Evolutionary conservation across 768 basidiomycete genomes (phyloP).

Genomic region (Gautieria morchelliformis): DNA sequence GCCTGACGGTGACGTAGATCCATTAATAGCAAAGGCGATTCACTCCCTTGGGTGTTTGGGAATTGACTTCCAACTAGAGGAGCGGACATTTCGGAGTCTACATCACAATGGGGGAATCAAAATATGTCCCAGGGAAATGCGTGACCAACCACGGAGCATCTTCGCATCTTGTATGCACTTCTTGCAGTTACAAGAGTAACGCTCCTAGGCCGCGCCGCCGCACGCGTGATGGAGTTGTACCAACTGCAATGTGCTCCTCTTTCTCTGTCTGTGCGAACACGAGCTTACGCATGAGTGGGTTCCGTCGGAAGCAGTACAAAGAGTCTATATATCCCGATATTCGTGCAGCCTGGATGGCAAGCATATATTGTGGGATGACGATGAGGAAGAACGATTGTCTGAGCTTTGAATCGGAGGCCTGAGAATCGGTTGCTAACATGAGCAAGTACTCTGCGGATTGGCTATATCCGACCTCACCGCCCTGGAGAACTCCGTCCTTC

Average conservation of each 20-base stretch:
- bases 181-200: constrained; percentile 90
- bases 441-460: not conserved
- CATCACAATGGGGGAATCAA: not conserved
- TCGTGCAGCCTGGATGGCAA: constrained; percentile 95
- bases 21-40: constrained; percentile 55
- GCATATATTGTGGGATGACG: constrained; percentile 85
- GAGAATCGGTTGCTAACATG: not conserved
- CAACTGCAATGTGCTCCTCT: constrained; percentile 79
- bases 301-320: constrained; percentile 96
- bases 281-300: constrained; percentile 82
- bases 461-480: constrained; percentile 43
- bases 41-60: constrained; percentile 48
- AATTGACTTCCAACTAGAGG: constrained; percentile 58
- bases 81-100: constrained; percentile 23
- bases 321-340: constrained; percentile 96
- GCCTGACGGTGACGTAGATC: constrained; percentile 27
- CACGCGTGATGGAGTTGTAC: constrained; percentile 81
- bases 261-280: constrained; percentile 86
- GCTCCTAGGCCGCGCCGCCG: too few species aligned
- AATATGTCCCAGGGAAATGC: not conserved
- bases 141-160: constrained; percentile 65
- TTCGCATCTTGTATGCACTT: constrained; percentile 90
- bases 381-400: constrained; percentile 78
- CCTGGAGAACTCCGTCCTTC: constrained; percentile 69
- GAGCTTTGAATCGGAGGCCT: constrained; percentile 85